Evolutionary conservation across 371 early-diverging fungal species (phyloP), one percentile per base, ranked within the genome.

Genomic region (Lichtheimia corymbifera): DNA sequence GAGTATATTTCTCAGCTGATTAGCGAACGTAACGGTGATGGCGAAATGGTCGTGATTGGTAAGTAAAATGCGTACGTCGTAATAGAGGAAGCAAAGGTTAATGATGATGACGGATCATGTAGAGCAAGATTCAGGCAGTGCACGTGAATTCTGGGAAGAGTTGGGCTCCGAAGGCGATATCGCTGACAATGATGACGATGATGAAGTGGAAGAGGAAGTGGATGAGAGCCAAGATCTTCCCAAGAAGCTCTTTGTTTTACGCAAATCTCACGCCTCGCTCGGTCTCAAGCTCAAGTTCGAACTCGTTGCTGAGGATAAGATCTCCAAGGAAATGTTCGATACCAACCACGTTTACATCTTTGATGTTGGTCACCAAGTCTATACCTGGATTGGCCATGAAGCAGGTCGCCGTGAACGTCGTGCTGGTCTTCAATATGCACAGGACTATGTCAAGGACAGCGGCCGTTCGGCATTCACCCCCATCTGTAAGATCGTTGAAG

Each of bases 41-140:
- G 87, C 12, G 84, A 86, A 52, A 85, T 88, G 59, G 74, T 79
- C 3, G 86, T 90, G 42, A 76, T 79, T 77, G 88, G 91, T 89
- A 72, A 63, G 79, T 47, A 47, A 47, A 47, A 22, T n/a, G 22
- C 2, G 22, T 22, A 22, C 2, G 22, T 22, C 2, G 17, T 17
- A 17, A 47, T 17, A 22, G 0, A 11, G 12, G 14, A 47, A 2
- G 12, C 6, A 15, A 17, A 7, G 18, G 14, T 1, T 43, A 43
- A 40, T 6, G 18, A 35, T 55, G 42, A 30, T 44, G n/a, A n/a
- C n/a, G n/a, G n/a, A 40, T 58, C 43, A 40, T 61, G 4, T 63
- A 86, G 92, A 91, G 50, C 86, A 91, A 72, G 73, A 68, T n/a
- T 87, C 88, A 45, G 73, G 77, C 2, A 89, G 89, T 61, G 75